Conservation (phyloP, 306 rosid species). For the Lithocarpus polystachyus region DNA sequence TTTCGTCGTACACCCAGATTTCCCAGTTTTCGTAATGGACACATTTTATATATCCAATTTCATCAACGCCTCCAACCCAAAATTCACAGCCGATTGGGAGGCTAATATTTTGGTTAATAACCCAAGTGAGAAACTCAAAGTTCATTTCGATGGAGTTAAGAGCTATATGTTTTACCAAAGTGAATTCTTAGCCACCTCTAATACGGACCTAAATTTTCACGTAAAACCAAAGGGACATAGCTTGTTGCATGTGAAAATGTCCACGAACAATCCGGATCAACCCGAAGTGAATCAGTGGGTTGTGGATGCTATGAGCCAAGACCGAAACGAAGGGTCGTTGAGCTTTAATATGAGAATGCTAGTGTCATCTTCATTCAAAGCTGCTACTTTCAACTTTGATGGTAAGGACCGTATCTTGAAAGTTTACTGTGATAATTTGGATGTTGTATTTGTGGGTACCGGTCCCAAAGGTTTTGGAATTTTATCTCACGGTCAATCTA, state of each 20-base stretch:
- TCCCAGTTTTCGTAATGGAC: conserved; percentile 24
- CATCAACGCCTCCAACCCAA: conserved; percentile 12
- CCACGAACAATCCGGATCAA: not conserved
- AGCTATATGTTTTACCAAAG: conserved; percentile 20
- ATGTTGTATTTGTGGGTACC: conserved; percentile 29
- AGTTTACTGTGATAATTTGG: conserved; percentile 38
- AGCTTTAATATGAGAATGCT: conserved; percentile 20
- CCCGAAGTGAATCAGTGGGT: conserved; percentile 6
- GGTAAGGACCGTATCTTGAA: not conserved
- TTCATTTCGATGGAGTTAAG: conserved; percentile 12
- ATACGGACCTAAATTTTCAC: conserved; percentile 8
- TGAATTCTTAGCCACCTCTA: not conserved
- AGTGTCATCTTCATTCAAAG: conserved; percentile 6
- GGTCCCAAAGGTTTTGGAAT: not conserved
- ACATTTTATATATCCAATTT: conserved; percentile 33
- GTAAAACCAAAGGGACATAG: not conserved
- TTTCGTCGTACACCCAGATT: conserved; percentile 25
- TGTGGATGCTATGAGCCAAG: conserved; percentile 8
- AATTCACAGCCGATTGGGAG: conserved; percentile 39
- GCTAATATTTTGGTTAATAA: conserved; percentile 20
- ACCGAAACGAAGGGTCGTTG: conserved; percentile 17
- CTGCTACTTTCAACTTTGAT: not conserved
- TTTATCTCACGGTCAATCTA: not conserved
- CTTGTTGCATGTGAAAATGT: conserved; percentile 2
- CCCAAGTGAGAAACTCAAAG: conserved; percentile 17